phyloP scores from a whole-genome alignment of 2,329 filamentous ascomycete species.

The Simplicillium aogashimaense region DNA sequence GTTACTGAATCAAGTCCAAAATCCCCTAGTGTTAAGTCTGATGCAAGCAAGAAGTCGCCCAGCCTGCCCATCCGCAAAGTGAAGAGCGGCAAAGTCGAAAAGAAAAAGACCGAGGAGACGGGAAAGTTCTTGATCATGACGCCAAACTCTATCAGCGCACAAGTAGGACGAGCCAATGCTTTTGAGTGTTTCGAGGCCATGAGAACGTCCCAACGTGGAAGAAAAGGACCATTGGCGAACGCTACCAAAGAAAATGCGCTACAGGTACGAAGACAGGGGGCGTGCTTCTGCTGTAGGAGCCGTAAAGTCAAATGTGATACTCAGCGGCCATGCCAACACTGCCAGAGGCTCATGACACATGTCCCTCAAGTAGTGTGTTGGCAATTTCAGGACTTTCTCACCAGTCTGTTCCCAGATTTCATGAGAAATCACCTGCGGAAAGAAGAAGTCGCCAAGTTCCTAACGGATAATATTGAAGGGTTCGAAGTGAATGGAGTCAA shows the following conservation, averaged over 20 bases:
- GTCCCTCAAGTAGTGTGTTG: conserved; percentile 48
- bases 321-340: conserved; percentile 45
- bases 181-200: conserved; percentile 46
- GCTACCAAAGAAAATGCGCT: conserved; percentile 45
- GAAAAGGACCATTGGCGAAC: conserved; percentile 44
- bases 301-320: conserved; percentile 50
- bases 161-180: conserved; percentile 37
- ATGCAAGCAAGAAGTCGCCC: conserved; percentile 17
- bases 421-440: conserved; percentile 40
- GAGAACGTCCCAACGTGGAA: conserved; percentile 41
- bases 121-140: conserved; percentile 47
- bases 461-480: conserved; percentile 35
- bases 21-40: conserved; percentile 17
- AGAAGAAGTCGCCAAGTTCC: conserved; percentile 37
- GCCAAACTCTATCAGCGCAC: conserved; percentile 41
- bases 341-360: conserved; percentile 37
- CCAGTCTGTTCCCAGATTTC: conserved; percentile 40
- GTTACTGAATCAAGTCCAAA: conserved; percentile 18
- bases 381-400: conserved; percentile 47
- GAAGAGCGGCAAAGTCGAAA: conserved; percentile 32
- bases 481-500: conserved; percentile 32
- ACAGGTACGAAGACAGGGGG: conserved; percentile 41
- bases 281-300: conserved; percentile 50
- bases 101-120: conserved; percentile 29
- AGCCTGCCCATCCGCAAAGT: conserved; percentile 29